Evolutionary conservation across 2,329 filamentous ascomycete genomes (phyloP).

Genomic region (Fonsecaea monophora): DNA sequence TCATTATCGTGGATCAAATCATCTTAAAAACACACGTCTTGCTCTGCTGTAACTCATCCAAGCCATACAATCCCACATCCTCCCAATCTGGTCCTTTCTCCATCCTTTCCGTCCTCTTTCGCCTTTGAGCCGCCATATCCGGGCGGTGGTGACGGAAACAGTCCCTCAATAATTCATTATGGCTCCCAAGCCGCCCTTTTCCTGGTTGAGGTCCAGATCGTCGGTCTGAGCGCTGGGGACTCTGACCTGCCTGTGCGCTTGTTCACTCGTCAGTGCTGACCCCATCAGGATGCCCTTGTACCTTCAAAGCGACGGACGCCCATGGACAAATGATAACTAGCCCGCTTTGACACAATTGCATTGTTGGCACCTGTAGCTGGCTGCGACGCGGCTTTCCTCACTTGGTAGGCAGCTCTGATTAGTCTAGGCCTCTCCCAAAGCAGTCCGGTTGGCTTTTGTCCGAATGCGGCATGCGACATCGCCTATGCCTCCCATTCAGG

Average conservation of each 20-base stretch:
- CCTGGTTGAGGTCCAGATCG: constrained; percentile 10
- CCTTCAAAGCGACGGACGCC: too few relatives aligned
- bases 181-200: neutral
- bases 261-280: constrained; percentile 8
- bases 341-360: constrained; percentile 6
- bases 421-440: neutral
- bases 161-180: neutral
- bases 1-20: neutral
- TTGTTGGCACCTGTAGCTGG: constrained; percentile 15
- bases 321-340: neutral
- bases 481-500: constrained; percentile 1
- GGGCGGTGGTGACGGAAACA: constrained; percentile 1
- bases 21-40: neutral
- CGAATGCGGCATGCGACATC: constrained; percentile 12
- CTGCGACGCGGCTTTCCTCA: constrained; percentile 5
- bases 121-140: neutral
- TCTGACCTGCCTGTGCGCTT: constrained; percentile 7
- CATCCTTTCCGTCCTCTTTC: neutral
- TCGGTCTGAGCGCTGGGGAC: neutral
- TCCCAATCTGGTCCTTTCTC: neutral
- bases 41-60: neutral
- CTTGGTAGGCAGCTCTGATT: constrained; percentile 10
- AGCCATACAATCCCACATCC: neutral
- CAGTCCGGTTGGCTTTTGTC: constrained; percentile 9
- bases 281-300: neutral